Base-by-base conservation (phyloP, 805 yeast genomes). In the Sporopachydermia quercuum region DNA sequence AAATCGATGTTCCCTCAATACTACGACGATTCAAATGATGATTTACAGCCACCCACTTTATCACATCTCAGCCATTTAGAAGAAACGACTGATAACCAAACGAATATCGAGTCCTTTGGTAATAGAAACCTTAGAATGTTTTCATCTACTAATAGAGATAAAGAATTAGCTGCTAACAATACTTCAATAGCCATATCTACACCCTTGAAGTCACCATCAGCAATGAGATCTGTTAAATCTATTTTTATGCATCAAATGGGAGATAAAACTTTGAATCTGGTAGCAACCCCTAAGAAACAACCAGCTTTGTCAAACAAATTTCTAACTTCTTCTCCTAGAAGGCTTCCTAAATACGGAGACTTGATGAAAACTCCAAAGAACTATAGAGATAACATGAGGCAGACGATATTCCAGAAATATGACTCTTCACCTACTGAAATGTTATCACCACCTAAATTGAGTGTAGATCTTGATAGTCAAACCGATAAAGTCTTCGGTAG, bases 221-320 rank as follows among this genome's bases (percentile, higher is more conserved):
- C 17, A 34, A 14, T n/a, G n/a, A n/a, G n/a, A n/a, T n/a, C n/a
- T n/a, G n/a, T n/a, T n/a, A n/a, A 16, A 34, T 3, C 16, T 39
- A 16, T 18, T 41, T 13, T 19, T 13, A 45, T 57, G n/a, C 59
- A 55, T 40, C 53, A 56, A 17, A 56, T 56, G 6, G 46, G 57
- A 36, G 57, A 58, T 42, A 47, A 49, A 37, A 50, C 49, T 39
- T 58, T 58, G 61, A 48, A 51, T n/a, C 38, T 58, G 30, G 58
- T 56, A 41, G 56, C 48, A 4, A 58, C 62, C 5, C 62, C 62
- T 3, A 36, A 36, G 15, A 4, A 35, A 17, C 39, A 40, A 11
- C 41, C 45, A 17, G 37, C 30, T 14, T 34, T 36, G 14, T 19
- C 30, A 19, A 37, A 38, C n/a, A 34, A 35, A 18, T 11, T 35